Base-by-base conservation (phyloP, 2,329 filamentous ascomycete genomes). In the Reticulascus tulasneorum region DNA sequence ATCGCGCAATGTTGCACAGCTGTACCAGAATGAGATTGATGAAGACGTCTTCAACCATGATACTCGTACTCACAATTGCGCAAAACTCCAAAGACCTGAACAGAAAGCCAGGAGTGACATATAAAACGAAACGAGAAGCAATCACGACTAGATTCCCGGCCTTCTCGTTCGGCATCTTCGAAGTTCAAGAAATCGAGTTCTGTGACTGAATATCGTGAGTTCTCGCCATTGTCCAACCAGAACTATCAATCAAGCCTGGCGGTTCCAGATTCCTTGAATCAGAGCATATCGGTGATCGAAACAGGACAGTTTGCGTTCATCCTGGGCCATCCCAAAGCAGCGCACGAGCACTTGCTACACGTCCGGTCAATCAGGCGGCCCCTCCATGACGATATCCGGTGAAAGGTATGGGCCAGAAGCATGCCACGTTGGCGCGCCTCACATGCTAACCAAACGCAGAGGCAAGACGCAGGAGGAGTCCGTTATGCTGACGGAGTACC, bases 341-440 rank as follows among this genome's bases (percentile, higher is more conserved):
- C 25, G 17, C 12, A 29, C 28, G 16, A 29, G 28, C 19, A 9
- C 9, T 11, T 11, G 28, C 22, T n/a, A 28, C 19, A 25, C 30
- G 29, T n/a, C 16, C 13, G 9, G 23, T 15, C 11, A 33, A 31
- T 29, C 30, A 23, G 33, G 20, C 16, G 16, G 10, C 5, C 23
- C 26, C 6, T 34, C 35, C 12, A 42, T 37, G 26, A 28, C 22
- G n/a, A 23, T 35, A 22, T 40, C 40, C 29, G 36, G 42, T 43
- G 30, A 43, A 40, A 37, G 42, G 36, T 43, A 43, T 43, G 42
- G 38, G 17, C 16, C 19, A 23, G 15, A 22, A 28, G 18, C 17
- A 15, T 45, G 42, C 42, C 42, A 45, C 42, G 42, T 45, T 31
- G 33, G 37, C 20, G 20, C 17, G 25, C 36, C 24, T 23, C 26